A percentile compares a stretch with the other conserved stretches of the same genome.
Evolutionary conservation across 1,284 basidiomycete species (phyloP).

Genomic region (Austroboletus niveus): DNA sequence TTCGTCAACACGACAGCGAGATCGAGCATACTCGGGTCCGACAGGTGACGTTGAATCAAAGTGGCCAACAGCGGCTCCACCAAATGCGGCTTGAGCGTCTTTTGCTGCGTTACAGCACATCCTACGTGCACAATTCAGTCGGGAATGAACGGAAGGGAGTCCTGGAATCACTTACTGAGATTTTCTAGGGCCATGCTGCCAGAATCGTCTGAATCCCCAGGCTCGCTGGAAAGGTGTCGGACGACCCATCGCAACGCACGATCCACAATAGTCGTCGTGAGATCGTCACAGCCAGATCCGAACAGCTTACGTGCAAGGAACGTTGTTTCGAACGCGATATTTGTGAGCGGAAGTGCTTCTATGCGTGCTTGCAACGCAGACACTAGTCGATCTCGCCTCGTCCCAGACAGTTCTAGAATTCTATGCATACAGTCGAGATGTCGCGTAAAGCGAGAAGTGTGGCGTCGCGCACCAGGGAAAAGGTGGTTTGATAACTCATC

Average conservation of each 20-base stretch:
- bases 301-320: constrained; percentile 26
- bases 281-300: constrained; percentile 18
- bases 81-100: constrained; percentile 53
- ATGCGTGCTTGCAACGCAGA: constrained; percentile 17
- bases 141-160: not conserved
- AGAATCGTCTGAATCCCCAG: constrained; percentile 18
- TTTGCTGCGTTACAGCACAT: constrained; percentile 27
- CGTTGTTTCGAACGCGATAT: constrained; percentile 26
- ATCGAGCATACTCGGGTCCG: constrained; percentile 41
- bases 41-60: constrained; percentile 60
- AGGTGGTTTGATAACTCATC: constrained; percentile 15
- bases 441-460: not conserved
- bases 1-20: constrained; percentile 49
- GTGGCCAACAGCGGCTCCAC: constrained; percentile 76
- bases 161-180: constrained; percentile 37
- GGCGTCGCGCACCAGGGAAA: constrained; percentile 3
- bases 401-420: constrained; percentile 18
- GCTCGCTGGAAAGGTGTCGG: constrained; percentile 37
- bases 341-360: constrained; percentile 13
- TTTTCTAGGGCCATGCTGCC: constrained; percentile 27
- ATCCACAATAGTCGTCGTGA: constrained; percentile 40
- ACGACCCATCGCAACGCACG: constrained; percentile 51
- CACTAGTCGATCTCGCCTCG: constrained; percentile 12
- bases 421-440: constrained; percentile 18
- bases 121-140: constrained; percentile 21